Evolutionary conservation across 345 rosid genomes (phyloP).

Genomic region (Hirschfeldia incana): DNA sequence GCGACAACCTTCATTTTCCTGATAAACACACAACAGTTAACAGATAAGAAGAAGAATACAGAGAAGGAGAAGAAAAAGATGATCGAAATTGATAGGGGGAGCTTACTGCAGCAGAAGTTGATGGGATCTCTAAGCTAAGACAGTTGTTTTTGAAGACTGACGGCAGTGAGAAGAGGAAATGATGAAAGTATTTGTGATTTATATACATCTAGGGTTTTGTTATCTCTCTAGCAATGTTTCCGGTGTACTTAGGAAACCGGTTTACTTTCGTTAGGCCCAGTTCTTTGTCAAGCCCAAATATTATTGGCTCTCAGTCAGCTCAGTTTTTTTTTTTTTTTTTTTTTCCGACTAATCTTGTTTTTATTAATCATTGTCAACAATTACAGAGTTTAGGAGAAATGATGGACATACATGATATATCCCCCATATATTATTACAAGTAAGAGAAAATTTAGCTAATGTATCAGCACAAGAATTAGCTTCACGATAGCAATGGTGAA

Average conservation of each 20-base stretch:
- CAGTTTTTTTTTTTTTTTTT: too few species aligned
- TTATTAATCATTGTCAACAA: too few species aligned
- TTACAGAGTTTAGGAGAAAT: too few species aligned
- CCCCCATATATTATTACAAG: too few species aligned
- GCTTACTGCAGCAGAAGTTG: not conserved
- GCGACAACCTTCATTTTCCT: conserved; percentile 73
- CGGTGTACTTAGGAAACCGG: not conserved
- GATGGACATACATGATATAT: too few species aligned
- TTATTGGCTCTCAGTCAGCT: too few species aligned
- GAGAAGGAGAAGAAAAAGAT: not conserved
- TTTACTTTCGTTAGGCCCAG: not conserved
- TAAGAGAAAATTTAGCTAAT: too few species aligned
- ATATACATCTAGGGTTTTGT: not conserved
- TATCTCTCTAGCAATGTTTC: not conserved
- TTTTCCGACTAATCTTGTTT: too few species aligned
- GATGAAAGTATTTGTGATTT: not conserved
- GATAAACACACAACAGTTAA: not conserved
- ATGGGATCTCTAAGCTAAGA: too few species aligned
- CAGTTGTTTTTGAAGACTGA: not conserved
- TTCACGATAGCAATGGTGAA: too few species aligned
- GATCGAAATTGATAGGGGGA: not conserved
- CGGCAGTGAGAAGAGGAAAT: not conserved
- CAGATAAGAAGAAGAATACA: not conserved
- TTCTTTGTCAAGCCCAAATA: not conserved
- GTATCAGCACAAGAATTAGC: too few species aligned